Evolutionary conservation across 1,139 yeast genomes (phyloP).

Genomic region (Saccharomycopsis hybrid): DNA sequence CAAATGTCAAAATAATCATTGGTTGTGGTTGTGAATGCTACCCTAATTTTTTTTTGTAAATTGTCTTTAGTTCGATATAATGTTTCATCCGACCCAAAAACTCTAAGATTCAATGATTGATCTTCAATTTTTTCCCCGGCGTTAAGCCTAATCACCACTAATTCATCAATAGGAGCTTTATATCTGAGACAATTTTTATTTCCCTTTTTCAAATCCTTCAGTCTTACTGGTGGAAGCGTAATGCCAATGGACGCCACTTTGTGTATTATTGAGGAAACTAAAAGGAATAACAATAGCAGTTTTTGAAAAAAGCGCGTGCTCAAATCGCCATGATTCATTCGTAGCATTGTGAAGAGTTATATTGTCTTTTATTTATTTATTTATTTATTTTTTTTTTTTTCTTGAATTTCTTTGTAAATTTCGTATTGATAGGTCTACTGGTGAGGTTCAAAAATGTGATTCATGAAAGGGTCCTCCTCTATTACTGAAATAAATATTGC

Average conservation of each 20-base stretch:
- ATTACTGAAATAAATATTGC: no score
- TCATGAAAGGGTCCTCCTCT: no score
- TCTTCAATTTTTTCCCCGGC: slow-evolving; percentile 9
- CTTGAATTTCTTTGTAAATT: no score
- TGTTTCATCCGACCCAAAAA: slow-evolving; percentile 7
- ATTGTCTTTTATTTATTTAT: no score
- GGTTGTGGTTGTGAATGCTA: slow-evolving; percentile 16
- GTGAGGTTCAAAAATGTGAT: no score
- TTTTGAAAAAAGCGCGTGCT: no score
- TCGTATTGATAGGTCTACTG: no score
- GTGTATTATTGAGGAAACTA: not conserved
- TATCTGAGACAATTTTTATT: slow-evolving; percentile 14
- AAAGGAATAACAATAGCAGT: not conserved
- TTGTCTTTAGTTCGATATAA: slow-evolving; percentile 13
- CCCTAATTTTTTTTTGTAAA: slow-evolving; percentile 7
- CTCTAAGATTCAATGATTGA: slow-evolving; percentile 13
- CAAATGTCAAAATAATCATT: slow-evolving; percentile 23
- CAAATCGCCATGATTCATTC: no score
- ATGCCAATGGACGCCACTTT: slow-evolving; percentile 12
- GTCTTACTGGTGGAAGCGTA: slow-evolving; percentile 13
- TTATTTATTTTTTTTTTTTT: no score
- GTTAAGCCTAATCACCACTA: slow-evolving; percentile 15
- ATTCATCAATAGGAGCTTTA: slow-evolving; percentile 4
- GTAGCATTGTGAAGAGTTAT: no score
- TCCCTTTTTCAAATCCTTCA: slow-evolving; percentile 12